A percentile compares a stretch with the other conserved stretches of the same genome.
Conservation (phyloP, 139 green algal genomes). For the Yamagishiella unicocca region DNA sequence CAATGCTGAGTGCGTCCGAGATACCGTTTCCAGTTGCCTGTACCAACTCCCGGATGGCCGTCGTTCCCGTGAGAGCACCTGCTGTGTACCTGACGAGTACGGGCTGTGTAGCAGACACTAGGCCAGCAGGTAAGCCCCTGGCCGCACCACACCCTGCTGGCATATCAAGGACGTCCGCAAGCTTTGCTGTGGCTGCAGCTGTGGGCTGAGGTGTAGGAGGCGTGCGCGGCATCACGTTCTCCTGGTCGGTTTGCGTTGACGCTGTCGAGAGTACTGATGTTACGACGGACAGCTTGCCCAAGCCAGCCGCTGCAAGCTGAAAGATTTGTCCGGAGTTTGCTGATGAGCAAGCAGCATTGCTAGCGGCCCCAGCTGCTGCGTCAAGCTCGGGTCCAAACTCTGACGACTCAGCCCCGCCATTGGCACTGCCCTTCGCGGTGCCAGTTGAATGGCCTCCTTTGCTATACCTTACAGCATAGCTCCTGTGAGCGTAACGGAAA, state of each 20-base stretch:
- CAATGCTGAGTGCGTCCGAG: background rate
- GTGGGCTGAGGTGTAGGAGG: background rate
- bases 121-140: background rate
- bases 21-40: constrained; percentile 29
- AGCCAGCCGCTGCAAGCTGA: background rate
- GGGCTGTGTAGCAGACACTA: background rate
- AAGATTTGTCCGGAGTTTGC: background rate
- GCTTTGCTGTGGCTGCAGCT: background rate
- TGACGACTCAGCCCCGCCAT: background rate
- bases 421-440: background rate
- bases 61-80: background rate
- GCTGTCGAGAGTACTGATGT: constrained; percentile 5
- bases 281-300: background rate
- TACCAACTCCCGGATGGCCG: background rate
- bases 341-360: background rate
- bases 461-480: constrained; percentile 16
- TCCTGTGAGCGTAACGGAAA: background rate
- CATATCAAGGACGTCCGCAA: background rate
- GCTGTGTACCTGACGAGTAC: background rate
- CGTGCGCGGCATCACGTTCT: constrained; percentile 18
- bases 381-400: background rate
- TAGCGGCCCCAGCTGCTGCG: background rate
- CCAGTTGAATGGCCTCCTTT: background rate
- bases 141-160: background rate
- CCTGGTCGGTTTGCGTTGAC: constrained; percentile 16